Conservation (phyloP, 441 rosid genomes). For the Raphanus hybrid region DNA sequence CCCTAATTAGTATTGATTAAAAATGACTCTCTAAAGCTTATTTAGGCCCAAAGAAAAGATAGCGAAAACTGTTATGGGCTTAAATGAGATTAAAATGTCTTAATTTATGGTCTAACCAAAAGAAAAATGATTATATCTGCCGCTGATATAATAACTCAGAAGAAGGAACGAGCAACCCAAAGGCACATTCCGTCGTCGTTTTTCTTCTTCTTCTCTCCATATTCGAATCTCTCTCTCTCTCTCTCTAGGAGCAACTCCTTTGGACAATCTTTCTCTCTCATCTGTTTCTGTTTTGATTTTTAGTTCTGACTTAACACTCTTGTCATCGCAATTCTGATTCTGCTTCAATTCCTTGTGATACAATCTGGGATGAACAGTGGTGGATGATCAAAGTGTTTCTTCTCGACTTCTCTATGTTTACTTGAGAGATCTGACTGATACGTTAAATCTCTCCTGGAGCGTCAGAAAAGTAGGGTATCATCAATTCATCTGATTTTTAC, state of each 20-base stretch:
- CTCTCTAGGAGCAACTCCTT: conserved; percentile 8
- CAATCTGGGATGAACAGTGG: conserved; percentile 11
- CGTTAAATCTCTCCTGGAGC: conserved; percentile 17
- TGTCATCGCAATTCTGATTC: conserved; percentile 13
- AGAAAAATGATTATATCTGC: neutral
- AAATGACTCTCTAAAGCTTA: neutral
- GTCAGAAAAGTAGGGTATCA: conserved; percentile 37
- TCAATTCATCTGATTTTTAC: conserved; percentile 9
- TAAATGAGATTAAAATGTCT: neutral
- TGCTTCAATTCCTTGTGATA: neutral
- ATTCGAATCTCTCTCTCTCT: conserved; percentile 30
- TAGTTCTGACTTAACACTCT: conserved; percentile 2
- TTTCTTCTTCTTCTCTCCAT: conserved; percentile 11
- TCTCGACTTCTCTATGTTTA: neutral
- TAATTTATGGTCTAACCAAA: neutral
- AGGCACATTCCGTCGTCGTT: conserved; percentile 24
- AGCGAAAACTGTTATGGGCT: neutral
- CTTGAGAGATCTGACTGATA: conserved; percentile 45
- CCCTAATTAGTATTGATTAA: neutral
- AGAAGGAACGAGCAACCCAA: conserved; percentile 11
- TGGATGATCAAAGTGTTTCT: conserved; percentile 26
- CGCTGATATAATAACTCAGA: conserved; percentile 21
- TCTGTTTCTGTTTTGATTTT: neutral
- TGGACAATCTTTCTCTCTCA: conserved; percentile 17
- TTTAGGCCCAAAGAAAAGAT: neutral